A percentile compares a stretch with the other conserved stretches of the same genome.
phyloP scores from a whole-genome alignment of 495 filamentous ascomycete genomes.

The Aspergillus taichungensis region DNA sequence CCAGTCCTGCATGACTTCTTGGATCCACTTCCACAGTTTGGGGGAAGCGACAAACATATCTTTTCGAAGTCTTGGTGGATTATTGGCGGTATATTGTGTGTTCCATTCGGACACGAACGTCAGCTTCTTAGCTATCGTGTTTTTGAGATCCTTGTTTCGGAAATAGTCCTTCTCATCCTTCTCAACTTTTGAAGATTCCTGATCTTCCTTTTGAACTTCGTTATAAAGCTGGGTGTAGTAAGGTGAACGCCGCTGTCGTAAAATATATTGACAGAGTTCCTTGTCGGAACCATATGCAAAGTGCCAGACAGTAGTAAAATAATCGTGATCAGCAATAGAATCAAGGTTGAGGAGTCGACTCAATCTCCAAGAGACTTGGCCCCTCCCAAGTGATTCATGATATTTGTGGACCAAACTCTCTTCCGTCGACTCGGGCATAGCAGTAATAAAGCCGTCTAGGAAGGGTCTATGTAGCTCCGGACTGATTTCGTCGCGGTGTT shows the following conservation, averaged over 20 bases:
- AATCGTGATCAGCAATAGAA: slow-evolving; percentile 9
- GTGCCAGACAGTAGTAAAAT: slow-evolving; percentile 13
- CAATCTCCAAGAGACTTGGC: slow-evolving; percentile 12
- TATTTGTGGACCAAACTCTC: slow-evolving; percentile 4
- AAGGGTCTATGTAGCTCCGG: slow-evolving; percentile 8
- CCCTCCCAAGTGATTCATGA: slow-evolving; percentile 6
- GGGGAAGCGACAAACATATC: slow-evolving; percentile 18
- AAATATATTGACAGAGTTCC: slow-evolving; percentile 11
- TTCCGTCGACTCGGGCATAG: slow-evolving; percentile 6
- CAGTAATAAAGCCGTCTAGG: slow-evolving; percentile 6
- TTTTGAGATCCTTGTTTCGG: slow-evolving; percentile 9
- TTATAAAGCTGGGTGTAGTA: slow-evolving; percentile 12
- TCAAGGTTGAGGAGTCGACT: slow-evolving; percentile 15
- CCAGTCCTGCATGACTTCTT: slow-evolving; percentile 11
- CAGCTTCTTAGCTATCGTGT: slow-evolving; percentile 19
- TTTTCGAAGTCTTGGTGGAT: slow-evolving; percentile 11
- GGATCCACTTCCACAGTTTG: slow-evolving; percentile 15
- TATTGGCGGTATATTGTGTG: slow-evolving; percentile 7
- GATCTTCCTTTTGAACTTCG: slow-evolving; percentile 12
- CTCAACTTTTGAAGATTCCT: slow-evolving; percentile 9
- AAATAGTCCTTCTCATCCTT: slow-evolving; percentile 18
- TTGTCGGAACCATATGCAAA: slow-evolving; percentile 6
- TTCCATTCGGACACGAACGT: slow-evolving; percentile 19
- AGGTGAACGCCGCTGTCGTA: slow-evolving; percentile 8
- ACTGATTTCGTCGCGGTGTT: slow-evolving; percentile 15